Evolutionary conservation across 2,329 filamentous ascomycete genomes (phyloP).

Genomic region (Macroventuria anomochaeta): DNA sequence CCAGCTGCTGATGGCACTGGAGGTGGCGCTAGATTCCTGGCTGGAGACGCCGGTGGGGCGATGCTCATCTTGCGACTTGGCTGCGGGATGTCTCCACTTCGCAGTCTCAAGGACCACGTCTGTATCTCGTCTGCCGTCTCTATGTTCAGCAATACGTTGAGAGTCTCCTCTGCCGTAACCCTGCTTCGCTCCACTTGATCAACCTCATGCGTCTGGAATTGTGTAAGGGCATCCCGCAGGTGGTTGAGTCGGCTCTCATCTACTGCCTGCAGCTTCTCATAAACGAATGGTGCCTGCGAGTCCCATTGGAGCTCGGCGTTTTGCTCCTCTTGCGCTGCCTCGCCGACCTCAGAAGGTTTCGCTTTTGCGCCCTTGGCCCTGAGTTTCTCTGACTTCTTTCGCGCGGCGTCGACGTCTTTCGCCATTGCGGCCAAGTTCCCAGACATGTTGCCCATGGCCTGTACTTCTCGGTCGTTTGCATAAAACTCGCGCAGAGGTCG

Average conservation of each 20-base stretch:
- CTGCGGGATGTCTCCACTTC: constrained; percentile 47
- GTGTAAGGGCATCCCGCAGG: constrained; percentile 87
- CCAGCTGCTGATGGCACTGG: constrained; percentile 39
- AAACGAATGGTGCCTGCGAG: constrained; percentile 91
- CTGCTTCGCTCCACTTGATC: constrained; percentile 82
- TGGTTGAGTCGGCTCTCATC: constrained; percentile 91
- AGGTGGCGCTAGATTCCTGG: constrained; percentile 46
- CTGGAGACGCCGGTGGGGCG: constrained; percentile 32
- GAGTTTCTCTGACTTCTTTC: constrained; percentile 85
- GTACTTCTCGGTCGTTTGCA: constrained; percentile 74
- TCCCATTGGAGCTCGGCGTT: constrained; percentile 87
- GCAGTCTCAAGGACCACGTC: constrained; percentile 64
- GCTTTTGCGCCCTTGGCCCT: constrained; percentile 78
- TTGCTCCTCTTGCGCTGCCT: constrained; percentile 75
- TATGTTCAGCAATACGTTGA: constrained; percentile 84
- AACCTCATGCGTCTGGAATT: constrained; percentile 90
- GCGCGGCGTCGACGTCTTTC: constrained; percentile 82
- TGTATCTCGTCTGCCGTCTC: constrained; percentile 87
- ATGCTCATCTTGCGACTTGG: constrained; percentile 43
- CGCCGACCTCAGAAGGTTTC: constrained; percentile 77
- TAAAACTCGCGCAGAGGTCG: constrained; percentile 78
- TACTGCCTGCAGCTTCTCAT: constrained; percentile 87
- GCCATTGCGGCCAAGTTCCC: constrained; percentile 81
- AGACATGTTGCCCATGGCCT: constrained; percentile 80
- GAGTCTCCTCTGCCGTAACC: constrained; percentile 75